phyloP scores from a whole-genome alignment of 306 rosid genomes.

The Trifolium subterraneum region DNA sequence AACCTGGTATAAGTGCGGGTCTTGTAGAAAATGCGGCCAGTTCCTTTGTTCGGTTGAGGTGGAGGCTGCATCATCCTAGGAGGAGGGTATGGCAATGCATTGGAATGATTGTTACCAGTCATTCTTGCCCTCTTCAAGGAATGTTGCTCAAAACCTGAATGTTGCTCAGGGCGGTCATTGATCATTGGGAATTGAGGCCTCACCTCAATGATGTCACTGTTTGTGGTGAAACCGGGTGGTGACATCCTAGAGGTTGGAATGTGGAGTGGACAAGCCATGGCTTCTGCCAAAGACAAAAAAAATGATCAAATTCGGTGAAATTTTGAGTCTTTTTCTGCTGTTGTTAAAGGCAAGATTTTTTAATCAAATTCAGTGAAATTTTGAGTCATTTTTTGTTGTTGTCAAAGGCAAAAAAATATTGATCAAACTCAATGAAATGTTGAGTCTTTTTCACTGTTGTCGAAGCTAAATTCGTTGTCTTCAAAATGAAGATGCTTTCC shows the following conservation, averaged over 20 bases:
- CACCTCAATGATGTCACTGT: constrained; percentile 60
- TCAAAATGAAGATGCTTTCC: no score
- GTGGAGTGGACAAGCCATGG: constrained; percentile 66
- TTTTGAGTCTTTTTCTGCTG: neutral
- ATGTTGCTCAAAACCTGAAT: constrained; percentile 49
- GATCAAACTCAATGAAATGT: no score
- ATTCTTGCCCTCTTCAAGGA: constrained; percentile 65
- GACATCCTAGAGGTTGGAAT: constrained; percentile 51
- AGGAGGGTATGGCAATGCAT: neutral
- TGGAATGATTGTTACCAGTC: constrained; percentile 46
- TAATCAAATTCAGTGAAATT: no score
- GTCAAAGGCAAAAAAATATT: no score
- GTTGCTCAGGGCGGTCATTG: constrained; percentile 46
- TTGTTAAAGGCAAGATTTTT: no score
- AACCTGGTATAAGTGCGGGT: constrained; percentile 86
- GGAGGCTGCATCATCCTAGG: constrained; percentile 47
- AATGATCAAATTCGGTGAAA: constrained; percentile 29
- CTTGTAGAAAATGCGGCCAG: constrained; percentile 76
- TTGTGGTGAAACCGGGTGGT: constrained; percentile 47
- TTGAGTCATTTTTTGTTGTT: no score
- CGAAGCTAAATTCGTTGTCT: no score
- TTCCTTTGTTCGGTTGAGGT: constrained; percentile 59
- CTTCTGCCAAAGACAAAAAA: neutral
- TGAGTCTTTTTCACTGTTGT: no score
- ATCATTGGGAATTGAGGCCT: constrained; percentile 63